Conservation (phyloP, 2,329 filamentous ascomycete species). For the Colletotrichum euphorbiae region DNA sequence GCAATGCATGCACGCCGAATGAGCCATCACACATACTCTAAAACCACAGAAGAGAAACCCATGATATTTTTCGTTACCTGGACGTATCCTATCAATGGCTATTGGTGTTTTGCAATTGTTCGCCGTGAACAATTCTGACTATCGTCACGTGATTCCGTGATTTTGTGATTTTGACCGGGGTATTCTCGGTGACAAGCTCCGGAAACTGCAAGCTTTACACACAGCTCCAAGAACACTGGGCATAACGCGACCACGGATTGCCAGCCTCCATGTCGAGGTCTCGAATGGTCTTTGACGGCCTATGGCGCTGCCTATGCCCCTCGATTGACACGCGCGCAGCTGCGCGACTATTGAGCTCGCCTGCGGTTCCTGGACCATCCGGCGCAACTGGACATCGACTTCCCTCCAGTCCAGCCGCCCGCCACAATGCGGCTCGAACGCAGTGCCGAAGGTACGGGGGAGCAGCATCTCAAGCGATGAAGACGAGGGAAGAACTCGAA, state of each 20-base stretch:
- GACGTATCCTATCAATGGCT: no score
- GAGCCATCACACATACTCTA: conserved; percentile 27
- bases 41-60: conserved; percentile 10
- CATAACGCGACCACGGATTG: conserved; percentile 5
- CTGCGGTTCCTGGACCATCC: conserved; percentile 39
- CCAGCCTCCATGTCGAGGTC: conserved; percentile 50
- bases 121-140: not conserved
- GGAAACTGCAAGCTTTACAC: conserved; percentile 8
- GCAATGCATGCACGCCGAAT: conserved; percentile 6
- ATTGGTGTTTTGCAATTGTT: not conserved
- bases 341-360: conserved; percentile 46
- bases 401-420: not conserved
- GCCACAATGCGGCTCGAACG: not conserved
- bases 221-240: not conserved
- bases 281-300: conserved; percentile 63
- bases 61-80: not conserved
- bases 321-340: conserved; percentile 58
- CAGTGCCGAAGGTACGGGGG: conserved; percentile 21
- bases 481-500: not conserved
- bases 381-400: conserved; percentile 15
- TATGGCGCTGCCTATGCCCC: conserved; percentile 74
- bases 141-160: conserved; percentile 23
- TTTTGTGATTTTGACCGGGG: not conserved
- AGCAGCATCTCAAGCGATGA: not conserved
- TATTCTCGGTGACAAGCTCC: conserved; percentile 18